Conservation (phyloP, 306 rosid species). For the Arachis hypogaea region DNA sequence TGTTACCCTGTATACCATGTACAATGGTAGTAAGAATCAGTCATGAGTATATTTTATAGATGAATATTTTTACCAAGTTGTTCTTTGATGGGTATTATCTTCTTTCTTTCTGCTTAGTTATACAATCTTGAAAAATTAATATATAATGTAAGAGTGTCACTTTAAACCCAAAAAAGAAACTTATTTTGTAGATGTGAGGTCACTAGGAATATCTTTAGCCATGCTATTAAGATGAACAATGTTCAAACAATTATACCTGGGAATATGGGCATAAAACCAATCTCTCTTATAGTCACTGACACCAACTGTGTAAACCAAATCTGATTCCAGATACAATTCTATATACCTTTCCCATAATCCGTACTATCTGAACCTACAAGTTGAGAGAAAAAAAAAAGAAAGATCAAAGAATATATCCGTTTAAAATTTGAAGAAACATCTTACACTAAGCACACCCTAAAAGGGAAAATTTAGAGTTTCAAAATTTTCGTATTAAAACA, state of each 20-base stretch:
- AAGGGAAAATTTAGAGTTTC: no score
- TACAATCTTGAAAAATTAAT: conserved; percentile 27
- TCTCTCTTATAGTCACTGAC: conserved; percentile 61
- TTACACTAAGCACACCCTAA: no score
- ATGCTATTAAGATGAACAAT: conserved; percentile 12
- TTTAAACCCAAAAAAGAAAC: conserved; percentile 11
- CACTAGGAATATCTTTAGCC: conserved; percentile 7
- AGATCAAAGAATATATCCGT: conserved; percentile 28
- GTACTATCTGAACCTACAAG: conserved; percentile 81
- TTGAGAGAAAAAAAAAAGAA: conserved; percentile 18
- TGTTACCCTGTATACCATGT: conserved; percentile 60
- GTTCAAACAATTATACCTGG: conserved; percentile 54
- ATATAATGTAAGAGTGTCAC: conserved; percentile 1
- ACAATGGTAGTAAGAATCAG: background rate
- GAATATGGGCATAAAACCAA: conserved; percentile 86
- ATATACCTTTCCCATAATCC: conserved; percentile 90
- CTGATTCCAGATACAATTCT: conserved; percentile 70
- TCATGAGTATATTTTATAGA: no score
- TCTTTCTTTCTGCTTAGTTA: conserved; percentile 58
- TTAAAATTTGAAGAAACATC: conserved; percentile 27
- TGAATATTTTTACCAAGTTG: conserved; percentile 72
- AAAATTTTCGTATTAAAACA: no score
- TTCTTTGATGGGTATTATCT: conserved; percentile 62
- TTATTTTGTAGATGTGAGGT: conserved; percentile 21
- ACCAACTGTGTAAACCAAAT: conserved; percentile 73